A percentile compares a stretch with the other conserved stretches of the same genome.
Conservation (phyloP, 345 rosid species). For the Salix viminalis region DNA sequence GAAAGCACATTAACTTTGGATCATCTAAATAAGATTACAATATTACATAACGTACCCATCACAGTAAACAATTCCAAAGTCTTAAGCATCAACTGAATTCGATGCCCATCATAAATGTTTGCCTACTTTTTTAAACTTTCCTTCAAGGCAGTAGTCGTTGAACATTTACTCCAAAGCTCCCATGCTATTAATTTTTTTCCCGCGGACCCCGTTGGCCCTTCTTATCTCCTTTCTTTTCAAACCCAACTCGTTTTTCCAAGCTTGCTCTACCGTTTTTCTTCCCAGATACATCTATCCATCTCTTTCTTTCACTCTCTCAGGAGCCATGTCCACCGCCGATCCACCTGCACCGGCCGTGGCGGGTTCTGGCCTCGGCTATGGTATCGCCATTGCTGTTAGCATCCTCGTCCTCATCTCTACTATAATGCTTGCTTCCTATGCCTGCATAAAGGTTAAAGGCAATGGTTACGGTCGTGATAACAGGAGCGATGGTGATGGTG, state of each 20-base stretch:
- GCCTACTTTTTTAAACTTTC: neutral
- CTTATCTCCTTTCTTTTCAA: neutral
- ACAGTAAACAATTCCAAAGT: neutral
- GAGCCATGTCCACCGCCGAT: constrained; percentile 39
- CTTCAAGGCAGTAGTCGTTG: neutral
- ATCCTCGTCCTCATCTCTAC: constrained; percentile 69
- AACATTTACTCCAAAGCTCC: constrained; percentile 1
- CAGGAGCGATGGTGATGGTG: neutral
- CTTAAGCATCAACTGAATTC: neutral
- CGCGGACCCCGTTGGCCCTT: constrained; percentile 1
- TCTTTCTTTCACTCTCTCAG: neutral
- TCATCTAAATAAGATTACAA: neutral
- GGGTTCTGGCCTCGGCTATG: constrained; percentile 74
- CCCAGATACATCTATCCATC: neutral
- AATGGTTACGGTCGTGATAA: neutral
- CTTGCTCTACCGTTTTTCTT: neutral
- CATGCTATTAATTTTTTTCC: neutral
- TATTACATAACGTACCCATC: too few relatives aligned
- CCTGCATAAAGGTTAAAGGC: constrained; percentile 53
- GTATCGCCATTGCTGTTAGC: constrained; percentile 77
- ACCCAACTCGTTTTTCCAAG: neutral
- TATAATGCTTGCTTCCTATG: constrained; percentile 69
- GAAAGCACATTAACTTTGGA: neutral
- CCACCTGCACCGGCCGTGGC: constrained; percentile 41
- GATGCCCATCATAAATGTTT: constrained; percentile 6